A percentile compares a stretch with the other conserved stretches of the same genome.
These are phyloP conservation scores for Colletotrichum sublineola DNA, from an alignment of 2,329 filamentous ascomycete genomes.

Conservation along the genomic window DNA sequence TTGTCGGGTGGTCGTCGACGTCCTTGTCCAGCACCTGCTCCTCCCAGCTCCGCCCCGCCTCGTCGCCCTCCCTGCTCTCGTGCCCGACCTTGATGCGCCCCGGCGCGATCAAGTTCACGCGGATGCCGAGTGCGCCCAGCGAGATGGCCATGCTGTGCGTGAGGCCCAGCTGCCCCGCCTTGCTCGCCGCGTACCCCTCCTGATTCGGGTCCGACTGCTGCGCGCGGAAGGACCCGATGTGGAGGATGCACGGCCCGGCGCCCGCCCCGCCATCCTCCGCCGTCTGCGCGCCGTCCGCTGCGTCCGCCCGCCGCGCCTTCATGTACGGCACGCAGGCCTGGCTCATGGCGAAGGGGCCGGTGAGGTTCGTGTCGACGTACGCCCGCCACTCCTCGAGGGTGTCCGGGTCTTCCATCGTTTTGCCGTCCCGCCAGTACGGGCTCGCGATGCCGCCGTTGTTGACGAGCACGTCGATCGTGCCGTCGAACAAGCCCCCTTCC, in stretches of 20 bases:
- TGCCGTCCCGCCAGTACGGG: conserved; percentile 57
- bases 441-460: conserved; percentile 55
- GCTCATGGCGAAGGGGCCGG: conserved; percentile 58
- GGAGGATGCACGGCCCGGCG: conserved; percentile 59
- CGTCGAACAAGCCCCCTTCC: conserved; percentile 49
- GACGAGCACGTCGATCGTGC: conserved; percentile 55
- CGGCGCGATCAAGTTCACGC: conserved; percentile 58
- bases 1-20: conserved; percentile 57
- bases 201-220: conserved; percentile 61
- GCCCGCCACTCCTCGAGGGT: conserved; percentile 61
- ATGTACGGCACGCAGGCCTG: conserved; percentile 63
- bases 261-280: background rate
- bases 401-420: conserved; percentile 59
- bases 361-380: conserved; percentile 62
- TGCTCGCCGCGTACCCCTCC: conserved; percentile 61
- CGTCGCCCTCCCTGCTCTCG: conserved; percentile 59
- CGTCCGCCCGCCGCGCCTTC: conserved; percentile 47
- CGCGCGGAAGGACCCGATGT: conserved; percentile 61
- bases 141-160: conserved; percentile 55
- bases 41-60: conserved; percentile 55
- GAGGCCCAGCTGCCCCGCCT: conserved; percentile 53
- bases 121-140: conserved; percentile 49
- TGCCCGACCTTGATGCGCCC: conserved; percentile 62
- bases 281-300: conserved; percentile 43
- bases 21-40: conserved; percentile 53